These are phyloP conservation scores for Cyanodermella asteris DNA, from an alignment of 2,329 filamentous ascomycete species.

Conservation along the genomic window DNA sequence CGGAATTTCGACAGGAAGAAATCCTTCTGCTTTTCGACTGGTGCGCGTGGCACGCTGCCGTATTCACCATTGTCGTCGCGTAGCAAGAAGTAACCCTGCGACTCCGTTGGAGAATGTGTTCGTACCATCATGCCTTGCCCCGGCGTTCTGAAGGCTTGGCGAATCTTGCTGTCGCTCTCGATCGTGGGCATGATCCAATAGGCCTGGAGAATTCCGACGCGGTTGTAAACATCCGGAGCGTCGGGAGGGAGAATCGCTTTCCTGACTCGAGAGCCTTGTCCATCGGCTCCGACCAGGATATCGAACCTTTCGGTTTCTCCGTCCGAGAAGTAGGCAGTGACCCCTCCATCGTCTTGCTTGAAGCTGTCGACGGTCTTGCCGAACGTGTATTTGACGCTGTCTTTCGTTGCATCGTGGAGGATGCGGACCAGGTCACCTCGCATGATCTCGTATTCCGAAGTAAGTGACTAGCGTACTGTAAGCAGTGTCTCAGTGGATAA, in stretches of 20 bases:
- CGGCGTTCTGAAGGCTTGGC: conserved; percentile 8
- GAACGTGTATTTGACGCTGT: conserved; percentile 7
- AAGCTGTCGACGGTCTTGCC: conserved; percentile 4
- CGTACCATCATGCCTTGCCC: too few species aligned
- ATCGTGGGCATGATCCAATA: conserved; percentile 1
- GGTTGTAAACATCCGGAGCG: conserved; percentile 1
- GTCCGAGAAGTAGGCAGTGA: conserved; percentile 10
- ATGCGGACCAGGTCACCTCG: conserved; percentile 7
- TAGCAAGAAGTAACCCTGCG: conserved; percentile 2
- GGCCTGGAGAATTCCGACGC: conserved; percentile 1
- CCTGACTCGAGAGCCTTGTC: conserved; percentile 7
- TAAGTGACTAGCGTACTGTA: too few species aligned
- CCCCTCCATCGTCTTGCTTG: conserved; percentile 5
- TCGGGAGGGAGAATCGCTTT: conserved; percentile 1
- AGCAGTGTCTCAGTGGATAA: conserved; percentile 5
- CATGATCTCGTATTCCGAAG: conserved; percentile 9
- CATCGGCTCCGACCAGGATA: conserved; percentile 26
- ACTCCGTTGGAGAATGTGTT: conserved; percentile 14
- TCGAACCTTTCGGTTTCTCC: conserved; percentile 7
- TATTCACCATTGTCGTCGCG: conserved; percentile 1
- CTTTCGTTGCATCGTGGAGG: conserved; percentile 6
- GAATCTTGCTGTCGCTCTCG: conserved; percentile 4
- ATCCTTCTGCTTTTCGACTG: conserved; percentile 15
- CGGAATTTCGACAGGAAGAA: conserved; percentile 8
- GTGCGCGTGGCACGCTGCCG: conserved; percentile 10